Conservation (phyloP, 805 yeast species). For the Wickerhamiella nectarea region DNA sequence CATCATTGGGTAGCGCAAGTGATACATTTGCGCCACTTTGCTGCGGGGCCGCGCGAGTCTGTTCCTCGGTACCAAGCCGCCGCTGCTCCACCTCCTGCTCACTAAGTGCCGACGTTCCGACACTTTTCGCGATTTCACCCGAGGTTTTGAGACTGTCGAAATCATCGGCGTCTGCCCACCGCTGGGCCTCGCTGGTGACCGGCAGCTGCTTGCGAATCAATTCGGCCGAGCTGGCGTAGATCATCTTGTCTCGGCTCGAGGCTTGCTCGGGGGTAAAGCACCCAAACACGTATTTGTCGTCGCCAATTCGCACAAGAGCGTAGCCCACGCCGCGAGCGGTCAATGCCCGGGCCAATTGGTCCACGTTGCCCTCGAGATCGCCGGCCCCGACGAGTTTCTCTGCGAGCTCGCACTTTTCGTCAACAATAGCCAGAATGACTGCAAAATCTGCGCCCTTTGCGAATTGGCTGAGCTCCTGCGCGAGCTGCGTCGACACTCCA, state of each 20-base stretch:
- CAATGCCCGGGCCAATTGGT: constrained; percentile 22
- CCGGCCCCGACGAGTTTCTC: constrained; percentile 24
- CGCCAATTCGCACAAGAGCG: constrained; percentile 30
- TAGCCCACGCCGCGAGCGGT: constrained; percentile 33
- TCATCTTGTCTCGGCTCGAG: constrained; percentile 73
- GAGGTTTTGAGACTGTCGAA: neutral
- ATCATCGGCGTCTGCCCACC: constrained; percentile 46
- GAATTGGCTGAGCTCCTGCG: constrained; percentile 33
- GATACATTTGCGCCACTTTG: constrained; percentile 3
- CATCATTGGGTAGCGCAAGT: constrained; percentile 1
- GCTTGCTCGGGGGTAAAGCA: constrained; percentile 81
- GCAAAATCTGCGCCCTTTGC: constrained; percentile 26
- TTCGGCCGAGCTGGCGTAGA: constrained; percentile 82
- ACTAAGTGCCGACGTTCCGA: neutral
- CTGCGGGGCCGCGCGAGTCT: neutral
- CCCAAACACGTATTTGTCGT: constrained; percentile 40
- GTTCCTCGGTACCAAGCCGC: neutral
- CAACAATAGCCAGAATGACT: constrained; percentile 28
- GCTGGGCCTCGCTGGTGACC: constrained; percentile 37
- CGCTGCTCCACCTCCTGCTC: neutral
- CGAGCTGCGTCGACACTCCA: constrained; percentile 33
- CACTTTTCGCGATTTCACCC: neutral
- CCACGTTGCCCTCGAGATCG: constrained; percentile 28
- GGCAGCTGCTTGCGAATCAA: constrained; percentile 54
- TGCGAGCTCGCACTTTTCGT: constrained; percentile 27